These are phyloP conservation scores for Stygiomarasmius scandens DNA, from an alignment of 1,284 basidiomycete species.

Conservation along the genomic window DNA sequence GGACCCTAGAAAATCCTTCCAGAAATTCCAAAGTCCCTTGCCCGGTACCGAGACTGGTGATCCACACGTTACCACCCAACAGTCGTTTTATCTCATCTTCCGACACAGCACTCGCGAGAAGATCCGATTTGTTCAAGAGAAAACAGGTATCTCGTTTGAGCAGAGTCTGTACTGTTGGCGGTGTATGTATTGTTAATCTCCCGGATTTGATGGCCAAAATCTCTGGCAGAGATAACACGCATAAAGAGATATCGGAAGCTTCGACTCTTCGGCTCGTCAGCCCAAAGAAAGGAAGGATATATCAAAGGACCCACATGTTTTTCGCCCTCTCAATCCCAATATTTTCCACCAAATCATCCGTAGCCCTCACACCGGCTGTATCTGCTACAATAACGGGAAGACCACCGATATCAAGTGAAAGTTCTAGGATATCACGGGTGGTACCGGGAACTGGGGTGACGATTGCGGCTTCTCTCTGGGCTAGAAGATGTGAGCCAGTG, in stretches of 20 bases:
- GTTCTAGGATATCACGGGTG: slow-evolving; percentile 82
- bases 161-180: slow-evolving; percentile 47
- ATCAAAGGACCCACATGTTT: slow-evolving; percentile 52
- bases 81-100: slow-evolving; percentile 3
- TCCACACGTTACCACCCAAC: slow-evolving; percentile 44
- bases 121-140: slow-evolving; percentile 77
- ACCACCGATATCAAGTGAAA: slow-evolving; percentile 86
- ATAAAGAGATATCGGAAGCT: slow-evolving; percentile 71
- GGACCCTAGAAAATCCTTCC: slow-evolving; percentile 50
- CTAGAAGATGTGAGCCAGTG: slow-evolving; percentile 37
- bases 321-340: slow-evolving; percentile 80
- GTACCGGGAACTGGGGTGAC: slow-evolving; percentile 87
- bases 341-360: slow-evolving; percentile 74
- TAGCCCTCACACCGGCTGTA: slow-evolving; percentile 81
- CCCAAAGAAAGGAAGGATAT: slow-evolving; percentile 2
- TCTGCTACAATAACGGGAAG: slow-evolving; percentile 81
- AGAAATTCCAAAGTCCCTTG: slow-evolving; percentile 63
- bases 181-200: slow-evolving; percentile 37
- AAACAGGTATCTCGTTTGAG: slow-evolving; percentile 61
- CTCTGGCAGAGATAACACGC: slow-evolving; percentile 73
- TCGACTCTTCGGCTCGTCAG: slow-evolving; percentile 49
- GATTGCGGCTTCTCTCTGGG: slow-evolving; percentile 85
- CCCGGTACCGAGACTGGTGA: slow-evolving; percentile 63
- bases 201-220: slow-evolving; percentile 29
- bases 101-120: slow-evolving; percentile 30